A percentile compares a stretch with the other conserved stretches of the same genome.
Evolutionary conservation across 768 basidiomycete genomes (phyloP).

Genomic region (Candolleomyces efflorescens): DNA sequence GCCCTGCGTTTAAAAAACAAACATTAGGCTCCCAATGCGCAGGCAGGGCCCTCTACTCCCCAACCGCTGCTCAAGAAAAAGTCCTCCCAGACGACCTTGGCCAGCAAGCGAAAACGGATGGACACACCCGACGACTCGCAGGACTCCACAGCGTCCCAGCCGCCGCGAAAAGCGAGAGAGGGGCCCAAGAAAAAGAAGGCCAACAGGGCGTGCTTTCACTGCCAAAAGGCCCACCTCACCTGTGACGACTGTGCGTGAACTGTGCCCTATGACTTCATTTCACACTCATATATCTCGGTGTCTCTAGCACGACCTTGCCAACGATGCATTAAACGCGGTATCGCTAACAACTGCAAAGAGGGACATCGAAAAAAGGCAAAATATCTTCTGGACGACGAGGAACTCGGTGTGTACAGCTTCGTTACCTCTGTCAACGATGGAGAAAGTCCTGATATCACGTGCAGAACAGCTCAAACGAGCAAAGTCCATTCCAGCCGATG

Average conservation of each 20-base stretch:
- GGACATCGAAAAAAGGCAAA: constrained; percentile 98
- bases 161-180: constrained; percentile 56
- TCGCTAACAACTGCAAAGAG: constrained; percentile 84
- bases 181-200: constrained; percentile 95
- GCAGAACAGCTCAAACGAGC: constrained; percentile 47
- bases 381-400: constrained; percentile 91
- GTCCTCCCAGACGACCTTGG: constrained; percentile 17
- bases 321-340: constrained; percentile 91
- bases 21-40: constrained; percentile 25
- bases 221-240: constrained; percentile 97
- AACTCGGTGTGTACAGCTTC: constrained; percentile 61
- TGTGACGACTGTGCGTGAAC: constrained; percentile 87
- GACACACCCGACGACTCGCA: constrained; percentile 54
- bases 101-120: constrained; percentile 58
- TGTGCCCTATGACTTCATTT: constrained; percentile 8
- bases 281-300: constrained; percentile 13
- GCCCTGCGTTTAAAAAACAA: constrained; percentile 22
- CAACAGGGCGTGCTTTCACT: constrained; percentile 89
- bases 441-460: constrained; percentile 30
- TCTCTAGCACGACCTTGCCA: constrained; percentile 88
- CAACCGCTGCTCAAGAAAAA: constrained; percentile 34
- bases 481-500: constrained; percentile 33
- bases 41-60: constrained; percentile 39
- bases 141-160: constrained; percentile 36
- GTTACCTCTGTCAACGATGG: constrained; percentile 10